Evolutionary conservation across 257 asterid genomes (phyloP), one percentile per base, ranked within the genome.

Genomic region (Solanum chmielewskii): DNA sequence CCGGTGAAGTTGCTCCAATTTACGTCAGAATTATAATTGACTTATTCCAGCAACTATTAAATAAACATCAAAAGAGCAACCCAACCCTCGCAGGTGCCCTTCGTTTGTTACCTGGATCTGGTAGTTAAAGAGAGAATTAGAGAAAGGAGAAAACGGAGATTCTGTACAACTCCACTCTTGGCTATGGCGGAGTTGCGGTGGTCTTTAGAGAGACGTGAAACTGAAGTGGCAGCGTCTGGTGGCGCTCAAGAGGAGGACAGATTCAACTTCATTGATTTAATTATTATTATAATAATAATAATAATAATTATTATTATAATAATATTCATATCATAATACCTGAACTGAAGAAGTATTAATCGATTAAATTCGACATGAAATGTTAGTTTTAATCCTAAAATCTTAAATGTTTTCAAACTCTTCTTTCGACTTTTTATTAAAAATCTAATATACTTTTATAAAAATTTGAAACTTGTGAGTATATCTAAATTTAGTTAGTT

Each of bases 401-500:
- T 35, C 5, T 35, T 5, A 29, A 29, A 29, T 29, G 29, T 29
- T 35, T 35, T 35, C 5, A 1, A 35, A 4, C 1, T 4, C 1
- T 49, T 49, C 1, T 15, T 1, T 49, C 1, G 3, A 49, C 18
- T 49, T 47, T 49, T 49, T 15, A 49, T 15, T 49, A 47, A 14
- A 0, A 49, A 3, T 15, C 0, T 15, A 21, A 2, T 49, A 8
- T 49, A 20, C 0, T 15, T 49, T 6, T 49, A 49, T 49, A 15
- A 49, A 49, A 49, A 9, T 49, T 15, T 49, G 60, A 49, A 2
- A 49, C 23, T 49, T 15, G 23, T 21, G 1, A 35, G 0, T 15
- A 8, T 49, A 49, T 49, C 3, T 49, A 49, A 49, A 0, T 49
- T 49, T 16, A 15, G 0, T 49, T 5, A 15, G 3, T 0, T 8